Conservation (phyloP, 2,329 filamentous ascomycete species). For the Claviceps sorghi region DNA sequence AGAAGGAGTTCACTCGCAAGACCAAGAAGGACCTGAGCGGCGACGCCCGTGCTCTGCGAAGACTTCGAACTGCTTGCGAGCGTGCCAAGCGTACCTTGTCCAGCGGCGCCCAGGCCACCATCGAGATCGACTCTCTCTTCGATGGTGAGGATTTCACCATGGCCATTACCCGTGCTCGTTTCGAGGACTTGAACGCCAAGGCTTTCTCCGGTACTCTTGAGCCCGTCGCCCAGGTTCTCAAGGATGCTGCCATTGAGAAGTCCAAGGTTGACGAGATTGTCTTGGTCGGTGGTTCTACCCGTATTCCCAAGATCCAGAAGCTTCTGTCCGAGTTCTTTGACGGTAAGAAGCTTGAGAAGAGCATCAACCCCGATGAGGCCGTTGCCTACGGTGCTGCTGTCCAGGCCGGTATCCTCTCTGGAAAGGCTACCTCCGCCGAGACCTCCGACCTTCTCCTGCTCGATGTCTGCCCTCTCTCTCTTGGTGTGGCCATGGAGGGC, state of each 20-base stretch:
- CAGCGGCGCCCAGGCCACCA: constrained; percentile 90
- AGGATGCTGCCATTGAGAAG: constrained; percentile 84
- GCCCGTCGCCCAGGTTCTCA: constrained; percentile 90
- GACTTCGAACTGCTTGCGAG: constrained; percentile 95
- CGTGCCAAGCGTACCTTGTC: constrained; percentile 98
- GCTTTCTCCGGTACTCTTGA: constrained; percentile 87
- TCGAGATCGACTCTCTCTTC: constrained; percentile 97
- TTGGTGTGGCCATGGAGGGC: constrained; percentile 98
- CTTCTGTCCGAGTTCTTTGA: constrained; percentile 97
- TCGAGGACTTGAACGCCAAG: constrained; percentile 96
- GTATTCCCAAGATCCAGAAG: constrained; percentile 99
- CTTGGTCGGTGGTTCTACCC: constrained; percentile 95
- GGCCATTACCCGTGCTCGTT: constrained; percentile 94
- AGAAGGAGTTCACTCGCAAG: constrained; percentile 73
- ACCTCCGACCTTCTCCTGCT: constrained; percentile 88
- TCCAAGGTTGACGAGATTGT: constrained; percentile 92
- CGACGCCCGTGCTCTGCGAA: constrained; percentile 83
- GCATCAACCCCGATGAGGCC: constrained; percentile 99
- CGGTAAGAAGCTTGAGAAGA: constrained; percentile 99
- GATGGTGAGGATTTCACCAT: constrained; percentile 96
- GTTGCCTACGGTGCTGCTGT: constrained; percentile 98
- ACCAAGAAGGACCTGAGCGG: constrained; percentile 66
- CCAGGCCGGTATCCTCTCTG: constrained; percentile 95
- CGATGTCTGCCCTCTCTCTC: constrained; percentile 89
- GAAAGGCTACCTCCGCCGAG: constrained; percentile 91